phyloP scores from a whole-genome alignment of 495 filamentous ascomycete genomes.

The Niebla homalea region DNA sequence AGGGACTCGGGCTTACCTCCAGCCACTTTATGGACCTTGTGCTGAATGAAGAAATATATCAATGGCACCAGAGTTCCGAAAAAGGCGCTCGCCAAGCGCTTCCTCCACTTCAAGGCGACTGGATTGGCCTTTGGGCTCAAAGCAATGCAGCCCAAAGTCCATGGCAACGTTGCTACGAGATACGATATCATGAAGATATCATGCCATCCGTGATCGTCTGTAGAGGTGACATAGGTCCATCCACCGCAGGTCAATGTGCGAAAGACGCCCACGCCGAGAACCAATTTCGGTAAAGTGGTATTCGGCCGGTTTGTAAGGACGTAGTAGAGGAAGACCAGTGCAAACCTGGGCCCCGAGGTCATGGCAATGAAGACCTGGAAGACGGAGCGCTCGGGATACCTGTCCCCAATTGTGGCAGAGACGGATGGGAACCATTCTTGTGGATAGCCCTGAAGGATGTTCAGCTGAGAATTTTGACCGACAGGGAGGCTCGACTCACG shows the following conservation, averaged over 20 bases:
- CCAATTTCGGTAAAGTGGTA: slow-evolving; percentile 62
- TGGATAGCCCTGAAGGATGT: slow-evolving; percentile 57
- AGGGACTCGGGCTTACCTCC: slow-evolving; percentile 58
- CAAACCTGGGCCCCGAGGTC: slow-evolving; percentile 89
- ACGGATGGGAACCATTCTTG: slow-evolving; percentile 99
- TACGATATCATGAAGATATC: slow-evolving; percentile 99
- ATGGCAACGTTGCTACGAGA: slow-evolving; percentile 83
- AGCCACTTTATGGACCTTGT: slow-evolving; percentile 88
- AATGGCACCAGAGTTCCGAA: slow-evolving; percentile 83
- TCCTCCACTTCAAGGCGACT: slow-evolving; percentile 75
- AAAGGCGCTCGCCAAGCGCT: slow-evolving; percentile 70
- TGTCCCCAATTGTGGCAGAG: slow-evolving; percentile 95
- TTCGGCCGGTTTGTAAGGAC: slow-evolving; percentile 68
- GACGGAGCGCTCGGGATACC: slow-evolving; percentile 91
- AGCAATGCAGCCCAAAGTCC: slow-evolving; percentile 83
- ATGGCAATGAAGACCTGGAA: slow-evolving; percentile 97
- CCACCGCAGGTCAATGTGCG: slow-evolving; percentile 90
- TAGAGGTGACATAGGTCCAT: slow-evolving; percentile 98
- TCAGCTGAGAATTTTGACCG: slow-evolving; percentile 1
- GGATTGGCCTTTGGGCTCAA: slow-evolving; percentile 71
- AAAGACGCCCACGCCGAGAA: slow-evolving; percentile 69
- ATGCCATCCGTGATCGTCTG: slow-evolving; percentile 97
- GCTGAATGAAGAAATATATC: slow-evolving; percentile 96
- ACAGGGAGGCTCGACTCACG: slow-evolving; percentile 26
- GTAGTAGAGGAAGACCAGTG: slow-evolving; percentile 85